A percentile compares a stretch with the other conserved stretches of the same genome.
Conservation (phyloP, 176 grass and related monocot genomes). For the Paspalum vaginatum region DNA sequence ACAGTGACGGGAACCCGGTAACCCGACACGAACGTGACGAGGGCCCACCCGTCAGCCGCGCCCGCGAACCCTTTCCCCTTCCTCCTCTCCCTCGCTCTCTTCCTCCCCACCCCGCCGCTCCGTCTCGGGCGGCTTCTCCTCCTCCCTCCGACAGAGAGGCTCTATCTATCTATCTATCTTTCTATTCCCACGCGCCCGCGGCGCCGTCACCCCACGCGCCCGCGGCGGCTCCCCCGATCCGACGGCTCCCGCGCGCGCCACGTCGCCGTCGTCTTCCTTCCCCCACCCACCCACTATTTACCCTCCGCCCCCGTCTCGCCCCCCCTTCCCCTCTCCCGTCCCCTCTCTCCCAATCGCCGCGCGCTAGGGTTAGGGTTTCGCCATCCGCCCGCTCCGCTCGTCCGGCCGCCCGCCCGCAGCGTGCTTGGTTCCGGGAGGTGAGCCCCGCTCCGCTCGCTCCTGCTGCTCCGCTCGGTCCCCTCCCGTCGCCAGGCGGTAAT, state of each 20-base stretch:
- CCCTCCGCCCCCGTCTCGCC: constrained; percentile 32
- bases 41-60: constrained; percentile 29
- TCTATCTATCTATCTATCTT: too few species aligned
- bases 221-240: constrained; percentile 29
- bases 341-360: constrained; percentile 22
- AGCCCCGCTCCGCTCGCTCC: not conserved
- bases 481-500: not conserved
- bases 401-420: not conserved
- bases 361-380: constrained; percentile 65
- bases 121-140: constrained; percentile 19
- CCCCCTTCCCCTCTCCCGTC: not conserved
- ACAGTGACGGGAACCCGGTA: constrained; percentile 43
- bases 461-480: not conserved
- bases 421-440: constrained; percentile 25
- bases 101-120: not conserved
- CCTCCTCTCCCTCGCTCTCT: constrained; percentile 42
- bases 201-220: constrained; percentile 16
- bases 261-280: constrained; percentile 72
- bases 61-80: not conserved
- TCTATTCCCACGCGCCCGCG: constrained; percentile 34
- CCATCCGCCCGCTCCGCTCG: not conserved
- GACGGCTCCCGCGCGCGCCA: constrained; percentile 42
- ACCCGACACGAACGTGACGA: not conserved
- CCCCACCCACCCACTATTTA: constrained; percentile 63
- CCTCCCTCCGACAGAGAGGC: not conserved